Base-by-base conservation (phyloP, 148 eudicot genomes). In the Polygonum maritimum region DNA sequence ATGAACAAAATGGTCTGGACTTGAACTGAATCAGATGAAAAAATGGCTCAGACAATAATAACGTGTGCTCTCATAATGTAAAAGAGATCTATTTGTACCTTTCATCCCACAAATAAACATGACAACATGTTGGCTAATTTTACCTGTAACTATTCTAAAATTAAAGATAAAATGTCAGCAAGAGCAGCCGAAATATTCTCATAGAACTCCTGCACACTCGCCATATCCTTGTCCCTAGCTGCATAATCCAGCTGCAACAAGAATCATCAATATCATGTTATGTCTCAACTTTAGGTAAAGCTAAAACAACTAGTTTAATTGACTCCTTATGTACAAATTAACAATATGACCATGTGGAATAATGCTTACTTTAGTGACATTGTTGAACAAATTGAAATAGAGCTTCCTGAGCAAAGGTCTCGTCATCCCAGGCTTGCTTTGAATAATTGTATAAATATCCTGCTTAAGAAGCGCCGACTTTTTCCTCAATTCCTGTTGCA, bases 361-460 rank as follows among this genome's bases (percentile, higher is more conserved):
- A 49, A 71, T 45, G 51, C 60, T 71, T 77, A 84, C 87, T 82
- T 75, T 80, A 0, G 88, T 77, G 16, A 90, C 94, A 75, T 81
- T 81, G 73, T 76, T 90, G 85, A 90, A 90, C 55, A 90, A 75
- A 48, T 84, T 78, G 26, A 83, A 79, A 76, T 83, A 88, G 22
- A 88, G 78, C 76, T 86, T 86, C 83, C 91, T 83, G 21, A 89
- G 77, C 71, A 72, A 35, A 71, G 89, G 82, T 71, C 89, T 86
- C 69, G 75, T 49, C 5, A 38, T 81, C 69, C 86, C 80, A 13
- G 84, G 86, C 80, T 88, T 90, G 48, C 86, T 81, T 48, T 85
- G 88, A 39, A 89, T 88, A 18, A 85, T 81, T 0, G 94, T 88
- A 75, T 88, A 90, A 12, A 90, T 81, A 76, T 90, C 93, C 57